Evolutionary conservation across 306 rosid species (phyloP).

Genomic region (Trifolium subterraneum): DNA sequence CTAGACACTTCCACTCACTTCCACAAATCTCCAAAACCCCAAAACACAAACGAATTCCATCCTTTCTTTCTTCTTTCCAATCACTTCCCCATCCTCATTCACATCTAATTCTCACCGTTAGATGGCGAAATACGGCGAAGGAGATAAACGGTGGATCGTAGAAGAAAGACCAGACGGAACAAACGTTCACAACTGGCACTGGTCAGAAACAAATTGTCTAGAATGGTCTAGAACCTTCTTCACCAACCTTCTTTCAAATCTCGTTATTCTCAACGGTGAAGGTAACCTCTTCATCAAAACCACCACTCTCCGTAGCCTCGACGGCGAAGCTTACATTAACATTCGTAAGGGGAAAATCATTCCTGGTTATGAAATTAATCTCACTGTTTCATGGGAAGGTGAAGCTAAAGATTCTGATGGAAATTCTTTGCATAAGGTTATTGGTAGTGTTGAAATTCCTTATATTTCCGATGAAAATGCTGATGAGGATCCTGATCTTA

Average conservation of each 20-base stretch:
- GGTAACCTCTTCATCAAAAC: constrained; percentile 60
- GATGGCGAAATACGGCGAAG: constrained; percentile 93
- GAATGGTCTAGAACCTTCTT: constrained; percentile 81
- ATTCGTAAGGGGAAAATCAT: constrained; percentile 91
- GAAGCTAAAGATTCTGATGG: constrained; percentile 76
- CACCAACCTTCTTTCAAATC: constrained; percentile 65
- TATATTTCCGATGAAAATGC: constrained; percentile 95
- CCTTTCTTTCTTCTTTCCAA: no score
- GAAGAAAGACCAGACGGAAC: constrained; percentile 92
- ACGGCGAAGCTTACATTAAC: constrained; percentile 93
- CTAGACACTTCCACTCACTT: constrained; percentile 75
- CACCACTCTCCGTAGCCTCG: constrained; percentile 61
- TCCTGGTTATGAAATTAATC: constrained; percentile 87
- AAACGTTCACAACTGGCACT: constrained; percentile 99
- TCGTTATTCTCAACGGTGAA: constrained; percentile 72
- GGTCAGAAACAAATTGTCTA: constrained; percentile 92
- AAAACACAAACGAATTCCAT: no score
- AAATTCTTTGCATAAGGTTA: constrained; percentile 64
- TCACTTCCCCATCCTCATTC: neutral
- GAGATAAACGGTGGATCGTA: constrained; percentile 98
- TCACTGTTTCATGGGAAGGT: constrained; percentile 77
- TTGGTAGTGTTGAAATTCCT: constrained; percentile 84
- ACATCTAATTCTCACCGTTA: neutral
- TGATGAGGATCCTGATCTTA: constrained; percentile 90
- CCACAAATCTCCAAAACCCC: constrained; percentile 29